Conservation (phyloP, 1,284 basidiomycete species). For the Phylloboletellus chloephorus region DNA sequence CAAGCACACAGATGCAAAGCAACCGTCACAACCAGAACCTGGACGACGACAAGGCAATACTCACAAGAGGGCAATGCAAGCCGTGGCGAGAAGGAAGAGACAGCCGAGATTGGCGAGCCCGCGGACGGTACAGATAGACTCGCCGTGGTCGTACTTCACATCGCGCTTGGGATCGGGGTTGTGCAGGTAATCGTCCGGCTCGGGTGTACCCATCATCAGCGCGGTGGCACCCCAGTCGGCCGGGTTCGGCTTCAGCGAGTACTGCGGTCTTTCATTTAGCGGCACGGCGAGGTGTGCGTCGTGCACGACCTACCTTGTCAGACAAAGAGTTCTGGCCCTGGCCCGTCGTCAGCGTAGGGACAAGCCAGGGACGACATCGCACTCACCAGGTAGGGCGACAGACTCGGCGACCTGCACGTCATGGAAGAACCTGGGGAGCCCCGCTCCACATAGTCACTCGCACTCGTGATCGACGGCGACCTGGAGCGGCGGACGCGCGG, state of each 20-base stretch:
- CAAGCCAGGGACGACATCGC: background rate
- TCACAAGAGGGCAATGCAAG: constrained; percentile 35
- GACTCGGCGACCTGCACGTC: constrained; percentile 24
- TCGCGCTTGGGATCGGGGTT: constrained; percentile 33
- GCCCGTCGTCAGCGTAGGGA: constrained; percentile 2
- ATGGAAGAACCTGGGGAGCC: constrained; percentile 14
- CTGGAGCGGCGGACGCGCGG: constrained; percentile 12
- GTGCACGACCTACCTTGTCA: constrained; percentile 20
- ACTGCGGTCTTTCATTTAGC: constrained; percentile 18
- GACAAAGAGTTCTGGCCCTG: constrained; percentile 23
- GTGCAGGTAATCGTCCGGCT: constrained; percentile 31
- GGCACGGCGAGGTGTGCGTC: background rate
- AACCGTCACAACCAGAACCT: constrained; percentile 1
- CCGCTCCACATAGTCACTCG: constrained; percentile 17
- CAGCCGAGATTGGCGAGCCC: constrained; percentile 45
- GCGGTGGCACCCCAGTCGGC: constrained; percentile 30
- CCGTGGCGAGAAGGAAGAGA: constrained; percentile 34
- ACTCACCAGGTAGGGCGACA: constrained; percentile 26
- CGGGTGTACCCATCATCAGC: constrained; percentile 22
- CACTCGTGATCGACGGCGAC: constrained; percentile 18
- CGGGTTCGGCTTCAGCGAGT: constrained; percentile 28
- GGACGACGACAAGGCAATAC: constrained; percentile 11
- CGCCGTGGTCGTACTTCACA: constrained; percentile 34
- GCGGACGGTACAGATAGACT: constrained; percentile 37
- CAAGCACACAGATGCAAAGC: background rate